These are phyloP conservation scores for Daldinia bambusicola DNA, from an alignment of 495 filamentous ascomycete genomes.

Conservation along the genomic window DNA sequence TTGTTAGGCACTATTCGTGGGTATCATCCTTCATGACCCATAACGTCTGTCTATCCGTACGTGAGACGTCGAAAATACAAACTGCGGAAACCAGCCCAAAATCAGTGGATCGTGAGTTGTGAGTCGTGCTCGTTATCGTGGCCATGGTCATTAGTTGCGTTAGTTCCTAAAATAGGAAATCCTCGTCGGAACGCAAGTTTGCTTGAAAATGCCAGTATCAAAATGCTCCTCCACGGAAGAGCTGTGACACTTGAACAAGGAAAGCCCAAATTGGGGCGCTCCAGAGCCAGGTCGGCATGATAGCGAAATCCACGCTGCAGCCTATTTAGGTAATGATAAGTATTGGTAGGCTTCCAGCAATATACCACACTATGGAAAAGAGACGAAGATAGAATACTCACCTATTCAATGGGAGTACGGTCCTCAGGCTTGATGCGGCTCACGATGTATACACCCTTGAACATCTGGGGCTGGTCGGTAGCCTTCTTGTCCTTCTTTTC, in stretches of 20 bases:
- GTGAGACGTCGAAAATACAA: neutral
- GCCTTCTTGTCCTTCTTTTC: neutral
- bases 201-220: neutral
- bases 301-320: neutral
- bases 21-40: neutral
- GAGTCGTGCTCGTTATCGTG: neutral
- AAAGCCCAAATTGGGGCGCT: neutral
- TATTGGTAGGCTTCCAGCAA: neutral
- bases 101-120: too few relatives aligned
- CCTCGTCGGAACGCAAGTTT: neutral
- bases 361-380: neutral
- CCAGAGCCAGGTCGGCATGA: neutral
- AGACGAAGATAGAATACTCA: neutral
- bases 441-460: neutral
- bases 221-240: neutral
- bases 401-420: conserved; percentile 4
- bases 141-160: neutral
- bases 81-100: neutral
- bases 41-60: neutral
- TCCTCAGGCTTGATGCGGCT: conserved; percentile 2
- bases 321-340: neutral
- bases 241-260: neutral
- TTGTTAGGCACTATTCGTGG: neutral
- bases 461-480: neutral
- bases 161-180: neutral